Percentiles rank a stretch among this genome's conserved stretches.
phyloP scores from a whole-genome alignment of 202 grass and related monocot genomes.

The Thinopyrum obtusiflorum region DNA sequence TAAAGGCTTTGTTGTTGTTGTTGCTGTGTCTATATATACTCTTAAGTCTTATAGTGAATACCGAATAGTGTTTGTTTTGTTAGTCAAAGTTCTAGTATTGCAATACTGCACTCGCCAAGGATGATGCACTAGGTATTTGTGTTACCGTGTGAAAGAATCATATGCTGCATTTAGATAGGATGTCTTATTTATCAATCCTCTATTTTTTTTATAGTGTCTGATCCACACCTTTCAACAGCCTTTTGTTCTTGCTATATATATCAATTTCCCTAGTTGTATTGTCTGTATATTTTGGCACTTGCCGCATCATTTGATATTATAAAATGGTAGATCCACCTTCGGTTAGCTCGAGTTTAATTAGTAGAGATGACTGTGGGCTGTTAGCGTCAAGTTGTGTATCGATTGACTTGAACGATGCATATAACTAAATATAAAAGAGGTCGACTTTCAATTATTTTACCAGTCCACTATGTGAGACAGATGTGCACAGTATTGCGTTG shows the following conservation, averaged over 20 bases:
- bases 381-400: not conserved
- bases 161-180: not conserved
- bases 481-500: not conserved
- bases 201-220: not conserved
- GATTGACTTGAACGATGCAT: not conserved
- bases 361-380: not conserved
- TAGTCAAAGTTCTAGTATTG: not conserved
- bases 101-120: not conserved
- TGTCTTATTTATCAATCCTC: not conserved
- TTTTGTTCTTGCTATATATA: not conserved
- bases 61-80: not conserved
- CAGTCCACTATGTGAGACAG: not conserved
- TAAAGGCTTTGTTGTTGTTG: too few species aligned
- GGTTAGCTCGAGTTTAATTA: not conserved
- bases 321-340: not conserved
- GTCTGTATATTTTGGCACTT: not conserved
- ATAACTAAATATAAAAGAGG: not conserved
- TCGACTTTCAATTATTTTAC: not conserved
- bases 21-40: not conserved
- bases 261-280: not conserved
- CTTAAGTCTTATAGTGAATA: not conserved
- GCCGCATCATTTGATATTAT: not conserved
- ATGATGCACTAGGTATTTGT: not conserved
- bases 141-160: not conserved
- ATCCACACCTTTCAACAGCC: not conserved